phyloP scores from a whole-genome alignment of 192 early-diverging fungal species.

The Linnemannia elongata region DNA sequence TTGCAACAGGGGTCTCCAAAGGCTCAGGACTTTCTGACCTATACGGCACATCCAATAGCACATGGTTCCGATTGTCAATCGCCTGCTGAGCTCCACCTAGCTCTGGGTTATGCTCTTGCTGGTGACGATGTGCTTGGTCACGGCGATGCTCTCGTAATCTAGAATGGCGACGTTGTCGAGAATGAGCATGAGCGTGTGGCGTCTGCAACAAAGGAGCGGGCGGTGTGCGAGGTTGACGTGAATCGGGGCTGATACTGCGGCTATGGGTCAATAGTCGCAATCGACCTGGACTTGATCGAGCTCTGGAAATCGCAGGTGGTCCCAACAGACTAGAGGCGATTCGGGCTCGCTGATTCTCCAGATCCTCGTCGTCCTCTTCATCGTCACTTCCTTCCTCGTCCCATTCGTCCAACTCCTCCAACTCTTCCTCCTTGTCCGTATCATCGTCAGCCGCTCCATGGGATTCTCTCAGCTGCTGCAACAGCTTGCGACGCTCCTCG shows the following conservation, averaged over 20 bases:
- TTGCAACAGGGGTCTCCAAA: background rate
- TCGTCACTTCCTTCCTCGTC: constrained; percentile 28
- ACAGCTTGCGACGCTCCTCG: constrained; percentile 3
- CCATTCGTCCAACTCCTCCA: constrained; percentile 29
- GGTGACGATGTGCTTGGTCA: background rate
- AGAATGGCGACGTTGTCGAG: background rate
- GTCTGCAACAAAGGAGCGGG: background rate
- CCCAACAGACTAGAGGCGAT: constrained; percentile 13
- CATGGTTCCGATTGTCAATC: background rate
- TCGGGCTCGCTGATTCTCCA: constrained; percentile 12
- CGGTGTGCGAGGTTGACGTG: background rate
- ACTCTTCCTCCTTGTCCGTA: constrained; percentile 25
- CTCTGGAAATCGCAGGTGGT: background rate
- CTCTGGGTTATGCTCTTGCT: background rate
- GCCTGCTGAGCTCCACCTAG: background rate
- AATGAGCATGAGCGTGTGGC: background rate
- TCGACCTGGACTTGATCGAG: background rate
- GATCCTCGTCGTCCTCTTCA: constrained; percentile 24
- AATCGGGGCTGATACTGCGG: background rate
- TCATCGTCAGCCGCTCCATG: background rate
- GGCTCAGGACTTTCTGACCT: background rate
- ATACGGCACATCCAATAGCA: background rate
- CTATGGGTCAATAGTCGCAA: background rate
- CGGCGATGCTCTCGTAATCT: background rate
- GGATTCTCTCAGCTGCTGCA: background rate